Evolutionary conservation across 495 filamentous ascomycete species (phyloP), one percentile per base, ranked within the genome.

Genomic region (Talaromyces nanjingensis): DNA sequence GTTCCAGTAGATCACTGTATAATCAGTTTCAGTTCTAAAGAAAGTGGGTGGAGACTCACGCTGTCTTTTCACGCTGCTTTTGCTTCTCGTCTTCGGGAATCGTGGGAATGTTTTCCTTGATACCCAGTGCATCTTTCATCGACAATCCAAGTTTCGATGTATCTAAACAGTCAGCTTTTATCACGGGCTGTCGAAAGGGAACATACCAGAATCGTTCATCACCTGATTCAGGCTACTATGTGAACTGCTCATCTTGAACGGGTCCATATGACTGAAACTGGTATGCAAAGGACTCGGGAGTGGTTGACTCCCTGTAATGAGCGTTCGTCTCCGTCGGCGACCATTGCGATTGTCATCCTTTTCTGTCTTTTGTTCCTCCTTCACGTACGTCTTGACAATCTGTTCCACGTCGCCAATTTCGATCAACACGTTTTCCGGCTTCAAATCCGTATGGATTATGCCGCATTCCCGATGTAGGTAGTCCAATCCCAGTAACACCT

Each of bases 381-480:
- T 91, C 20, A 98, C 96, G 68, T 96, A 93, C 24, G 91, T 89
- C 78, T 96, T 91, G 47, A 98, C 94, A 62, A 97, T 98, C 74
- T 89, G 83, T 79, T 99, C 96, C 47, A 99, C 94, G 68, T 99
- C 94, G 54, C 96, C 94, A 70, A 99, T 97, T 81, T 99, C 94
- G 73, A 99, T 98, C 69, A 98, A 79, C 31, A 98, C 94, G 73
- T 98, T 98, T 71, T 98, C 94, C 45, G 94, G 94, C 74, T 98
- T 98, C 66, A 98, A 76, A 75, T 98, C 94, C 6, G 94, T 98
- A 76, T 98, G 94, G 67, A 98, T 98, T 75, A 98, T 98, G 65
- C 96, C 96, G 79, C 94, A 98, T 76, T 98, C 94, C 57, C 94
- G 87, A 68, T 98, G 94, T 22, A 98, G 83, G 73, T 98, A 98